phyloP scores from a whole-genome alignment of 768 basidiomycete genomes.

The Lactifluus rugatus region DNA sequence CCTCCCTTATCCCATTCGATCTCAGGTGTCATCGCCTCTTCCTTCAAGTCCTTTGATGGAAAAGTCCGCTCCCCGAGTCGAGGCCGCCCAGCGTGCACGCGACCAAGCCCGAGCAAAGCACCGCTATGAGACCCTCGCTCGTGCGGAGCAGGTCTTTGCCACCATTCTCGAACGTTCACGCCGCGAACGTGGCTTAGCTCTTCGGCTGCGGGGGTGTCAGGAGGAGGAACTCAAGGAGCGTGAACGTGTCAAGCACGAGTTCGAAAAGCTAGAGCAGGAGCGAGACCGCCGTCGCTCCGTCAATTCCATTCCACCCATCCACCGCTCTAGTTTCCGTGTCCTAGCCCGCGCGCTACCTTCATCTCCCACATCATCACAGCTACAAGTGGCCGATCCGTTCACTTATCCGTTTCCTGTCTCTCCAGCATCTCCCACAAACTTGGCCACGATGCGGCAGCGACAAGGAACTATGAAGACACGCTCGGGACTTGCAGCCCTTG shows the following conservation, averaged over 20 bases:
- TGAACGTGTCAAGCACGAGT: slow-evolving; percentile 5
- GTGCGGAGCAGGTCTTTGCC: slow-evolving; percentile 11
- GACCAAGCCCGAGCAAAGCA: slow-evolving; percentile 8
- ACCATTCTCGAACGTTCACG: slow-evolving; percentile 14
- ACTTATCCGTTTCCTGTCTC: slow-evolving; percentile 16
- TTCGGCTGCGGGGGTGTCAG: slow-evolving; percentile 5
- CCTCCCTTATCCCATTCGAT: not conserved
- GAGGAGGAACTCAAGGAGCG: slow-evolving; percentile 10
- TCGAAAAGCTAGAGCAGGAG: slow-evolving; percentile 9
- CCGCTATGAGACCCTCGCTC: slow-evolving; percentile 11
- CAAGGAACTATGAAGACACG: slow-evolving; percentile 7
- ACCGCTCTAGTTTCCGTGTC: slow-evolving; percentile 3
- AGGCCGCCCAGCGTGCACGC: not conserved
- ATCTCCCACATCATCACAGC: not conserved
- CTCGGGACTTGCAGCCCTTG: not conserved
- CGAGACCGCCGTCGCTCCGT: not conserved
- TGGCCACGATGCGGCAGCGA: not conserved
- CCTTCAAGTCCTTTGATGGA: not conserved
- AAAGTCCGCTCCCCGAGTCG: not conserved
- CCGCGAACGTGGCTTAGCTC: slow-evolving; percentile 6
- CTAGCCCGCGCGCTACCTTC: not conserved
- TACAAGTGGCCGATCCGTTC: slow-evolving; percentile 7
- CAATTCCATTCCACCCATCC: not conserved
- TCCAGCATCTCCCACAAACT: not conserved
- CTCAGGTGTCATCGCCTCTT: not conserved